Base-by-base conservation (phyloP, 805 yeast genomes). In the Saturnispora dispora region DNA sequence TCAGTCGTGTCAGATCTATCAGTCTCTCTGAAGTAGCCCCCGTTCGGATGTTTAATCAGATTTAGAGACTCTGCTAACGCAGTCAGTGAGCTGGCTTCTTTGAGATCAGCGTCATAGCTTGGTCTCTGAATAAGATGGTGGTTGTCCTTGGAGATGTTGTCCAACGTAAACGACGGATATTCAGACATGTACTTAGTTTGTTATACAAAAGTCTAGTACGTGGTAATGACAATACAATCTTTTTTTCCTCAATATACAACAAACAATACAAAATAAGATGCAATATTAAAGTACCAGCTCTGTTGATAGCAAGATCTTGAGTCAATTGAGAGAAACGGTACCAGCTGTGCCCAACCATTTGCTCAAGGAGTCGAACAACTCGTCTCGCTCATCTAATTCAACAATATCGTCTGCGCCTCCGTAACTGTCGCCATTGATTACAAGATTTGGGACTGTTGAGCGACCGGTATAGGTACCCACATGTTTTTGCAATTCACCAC, bases 361-460 rank as follows among this genome's bases (percentile, higher is more conserved):
- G 42, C 67, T 70, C 60, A 89, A 71, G 49, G 66, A 66, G 1
- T 70, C 69, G 28, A 77, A 70, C 52, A 91, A 72, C 47, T 67
- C 69, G 30, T 82, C 83, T 1, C 73, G 69, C 20, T 73, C 71
- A 60, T 87, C 89, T 52, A 88, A 69, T 33, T 69, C 73, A 25
- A 66, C 71, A 64, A 93, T 79, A 51, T 90, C 97, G 65, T 88
- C 96, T 40, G 80, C 79, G 3, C 99, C 99, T 39, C 99, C 99
- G 57, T 85, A 76, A 46, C 91, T 82, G 25, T 76, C 65, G 8
- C 85, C 84, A 51, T 82, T 84, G 50, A 91, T 77, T 50, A 88
- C 73, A 20, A 93, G 77, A 63, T 93, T 93, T 25, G 99, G 99
- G 13, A 93, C 99, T 0, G 98, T 91, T 28, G 69, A 69, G 58